Conservation (phyloP, 73 alveolate species). For the Paramecium tetraurelia region DNA sequence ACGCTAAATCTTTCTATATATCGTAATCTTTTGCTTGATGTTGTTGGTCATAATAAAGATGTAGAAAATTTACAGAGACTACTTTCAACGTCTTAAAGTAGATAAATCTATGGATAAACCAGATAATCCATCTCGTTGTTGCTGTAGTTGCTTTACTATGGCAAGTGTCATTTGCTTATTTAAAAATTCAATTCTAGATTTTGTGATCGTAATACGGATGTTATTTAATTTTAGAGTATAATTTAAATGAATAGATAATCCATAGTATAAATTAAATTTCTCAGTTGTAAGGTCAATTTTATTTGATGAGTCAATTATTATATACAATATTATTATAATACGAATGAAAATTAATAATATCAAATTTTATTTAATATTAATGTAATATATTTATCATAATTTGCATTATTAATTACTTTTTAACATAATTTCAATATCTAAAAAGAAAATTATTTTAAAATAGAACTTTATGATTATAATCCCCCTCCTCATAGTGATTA, state of each 20-base stretch:
- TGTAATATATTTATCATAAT: not conserved
- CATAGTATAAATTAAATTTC: not conserved
- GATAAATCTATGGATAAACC: not conserved
- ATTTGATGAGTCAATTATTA: not conserved
- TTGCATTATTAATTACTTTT: slow-evolving; percentile 17
- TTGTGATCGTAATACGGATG: not conserved
- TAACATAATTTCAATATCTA: not conserved
- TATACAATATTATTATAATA: not conserved
- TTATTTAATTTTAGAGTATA: not conserved
- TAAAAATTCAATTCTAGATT: not conserved
- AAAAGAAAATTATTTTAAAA: not conserved
- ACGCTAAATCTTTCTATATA: not conserved
- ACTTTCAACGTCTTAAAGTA: not conserved
- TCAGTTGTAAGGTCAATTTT: slow-evolving; percentile 14
- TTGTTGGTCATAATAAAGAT: not conserved
- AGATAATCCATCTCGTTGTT: not conserved
- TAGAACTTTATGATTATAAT: not conserved
- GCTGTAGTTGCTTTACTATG: not conserved
- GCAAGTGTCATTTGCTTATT: not conserved
- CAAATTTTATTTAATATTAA: not conserved
- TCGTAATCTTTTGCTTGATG: not conserved
- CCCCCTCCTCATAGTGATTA: not conserved
- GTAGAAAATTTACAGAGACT: too few species aligned
- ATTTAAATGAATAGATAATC: not conserved
- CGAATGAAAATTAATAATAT: not conserved